phyloP scores from a whole-genome alignment of 106 monocot genomes.

The Platanthera guangdongensis region DNA sequence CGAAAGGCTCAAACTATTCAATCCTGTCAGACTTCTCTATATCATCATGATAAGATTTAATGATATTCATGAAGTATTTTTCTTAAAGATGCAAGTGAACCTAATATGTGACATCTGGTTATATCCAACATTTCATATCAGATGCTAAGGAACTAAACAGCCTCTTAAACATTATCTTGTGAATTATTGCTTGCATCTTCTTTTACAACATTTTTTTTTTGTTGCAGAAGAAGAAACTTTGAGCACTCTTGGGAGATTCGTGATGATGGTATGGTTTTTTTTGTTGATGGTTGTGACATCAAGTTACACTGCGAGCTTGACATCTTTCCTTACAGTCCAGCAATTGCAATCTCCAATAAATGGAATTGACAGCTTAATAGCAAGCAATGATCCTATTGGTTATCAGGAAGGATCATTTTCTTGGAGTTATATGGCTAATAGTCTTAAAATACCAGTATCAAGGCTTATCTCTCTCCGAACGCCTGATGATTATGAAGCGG shows the following conservation, averaged over 20 bases:
- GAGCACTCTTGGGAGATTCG: slow-evolving; percentile 57
- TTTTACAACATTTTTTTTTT: neutral
- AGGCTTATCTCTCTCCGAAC: slow-evolving; percentile 46
- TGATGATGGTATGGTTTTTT: slow-evolving; percentile 75
- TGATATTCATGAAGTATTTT: too few species aligned
- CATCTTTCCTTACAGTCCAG: slow-evolving; percentile 68
- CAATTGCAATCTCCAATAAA: slow-evolving; percentile 53
- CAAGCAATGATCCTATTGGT: slow-evolving; percentile 55
- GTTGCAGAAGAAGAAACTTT: slow-evolving; percentile 46
- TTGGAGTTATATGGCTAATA: slow-evolving; percentile 38
- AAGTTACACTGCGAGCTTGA: slow-evolving; percentile 85
- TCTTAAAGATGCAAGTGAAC: too few species aligned
- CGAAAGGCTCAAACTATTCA: too few species aligned
- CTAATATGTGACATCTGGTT: too few species aligned
- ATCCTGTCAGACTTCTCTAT: too few species aligned
- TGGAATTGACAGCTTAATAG: slow-evolving; percentile 61
- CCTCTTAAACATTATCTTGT: neutral
- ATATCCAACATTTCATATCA: too few species aligned
- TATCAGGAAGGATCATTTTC: slow-evolving; percentile 61
- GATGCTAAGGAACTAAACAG: too few species aligned
- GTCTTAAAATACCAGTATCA: slow-evolving; percentile 32
- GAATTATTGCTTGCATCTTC: neutral
- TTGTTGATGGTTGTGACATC: slow-evolving; percentile 62
- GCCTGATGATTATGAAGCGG: slow-evolving; percentile 36
- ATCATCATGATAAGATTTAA: too few species aligned